Percentiles rank a stretch among this genome's conserved stretches.
phyloP scores from a whole-genome alignment of 2,329 filamentous ascomycete species.

The Septoria linicola region DNA sequence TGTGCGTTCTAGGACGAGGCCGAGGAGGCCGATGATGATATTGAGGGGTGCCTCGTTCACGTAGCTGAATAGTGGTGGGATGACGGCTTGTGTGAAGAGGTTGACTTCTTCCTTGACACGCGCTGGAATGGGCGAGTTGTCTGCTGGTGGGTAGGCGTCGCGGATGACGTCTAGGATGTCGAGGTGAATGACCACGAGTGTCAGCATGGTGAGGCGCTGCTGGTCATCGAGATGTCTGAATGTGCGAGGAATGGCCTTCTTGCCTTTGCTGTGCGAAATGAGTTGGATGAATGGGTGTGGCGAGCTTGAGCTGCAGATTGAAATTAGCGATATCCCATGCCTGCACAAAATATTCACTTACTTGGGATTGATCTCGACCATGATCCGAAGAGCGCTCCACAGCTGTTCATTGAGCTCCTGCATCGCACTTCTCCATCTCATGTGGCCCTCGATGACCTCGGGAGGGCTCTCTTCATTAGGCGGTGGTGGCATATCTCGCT shows the following conservation, averaged over 20 bases:
- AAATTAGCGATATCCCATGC: constrained; percentile 12
- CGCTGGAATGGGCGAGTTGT: constrained; percentile 70
- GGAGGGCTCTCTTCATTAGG: constrained; percentile 63
- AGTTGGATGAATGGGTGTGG: constrained; percentile 94
- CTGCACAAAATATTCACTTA: constrained; percentile 35
- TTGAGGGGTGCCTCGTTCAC: constrained; percentile 87
- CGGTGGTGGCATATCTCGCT: constrained; percentile 72
- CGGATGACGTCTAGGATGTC: constrained; percentile 89
- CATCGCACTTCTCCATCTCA: constrained; percentile 74
- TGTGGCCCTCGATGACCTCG: constrained; percentile 69
- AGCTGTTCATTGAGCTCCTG: constrained; percentile 73
- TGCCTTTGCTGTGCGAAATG: constrained; percentile 90
- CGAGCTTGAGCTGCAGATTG: constrained; percentile 59
- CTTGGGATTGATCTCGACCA: constrained; percentile 74
- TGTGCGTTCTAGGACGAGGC: constrained; percentile 75
- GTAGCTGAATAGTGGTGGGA: constrained; percentile 85
- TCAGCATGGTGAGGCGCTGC: constrained; percentile 90
- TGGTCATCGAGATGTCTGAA: constrained; percentile 91
- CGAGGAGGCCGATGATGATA: constrained; percentile 86
- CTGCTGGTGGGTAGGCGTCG: constrained; percentile 68
- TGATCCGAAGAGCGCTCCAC: constrained; percentile 85
- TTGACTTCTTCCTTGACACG: constrained; percentile 88
- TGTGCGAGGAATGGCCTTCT: constrained; percentile 90
- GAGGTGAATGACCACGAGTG: constrained; percentile 91
- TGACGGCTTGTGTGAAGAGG: constrained; percentile 81